Percentiles rank a stretch among this genome's conserved stretches.
Conservation (phyloP, 225 moss, liverwort and hornwort genomes). For the Physcomitrium patens region DNA sequence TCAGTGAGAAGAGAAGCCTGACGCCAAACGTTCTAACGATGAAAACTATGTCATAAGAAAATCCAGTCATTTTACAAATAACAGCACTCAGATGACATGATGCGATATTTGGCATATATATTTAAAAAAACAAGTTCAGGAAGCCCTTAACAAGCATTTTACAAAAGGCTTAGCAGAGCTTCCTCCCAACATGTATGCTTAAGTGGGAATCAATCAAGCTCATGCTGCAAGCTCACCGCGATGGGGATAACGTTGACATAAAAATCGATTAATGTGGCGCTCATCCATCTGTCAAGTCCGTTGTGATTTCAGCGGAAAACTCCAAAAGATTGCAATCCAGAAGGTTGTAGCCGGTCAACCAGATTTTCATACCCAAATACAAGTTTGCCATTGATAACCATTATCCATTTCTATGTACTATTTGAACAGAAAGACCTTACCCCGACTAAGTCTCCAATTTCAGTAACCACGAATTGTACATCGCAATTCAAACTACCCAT, state of each 20-base stretch:
- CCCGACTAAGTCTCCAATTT: not conserved
- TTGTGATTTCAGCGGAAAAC: not conserved
- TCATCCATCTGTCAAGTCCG: constrained; percentile 73
- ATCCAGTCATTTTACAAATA: not conserved
- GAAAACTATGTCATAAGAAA: not conserved
- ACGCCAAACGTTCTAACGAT: not conserved
- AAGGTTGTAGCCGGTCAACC: not conserved
- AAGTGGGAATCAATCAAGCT: not conserved
- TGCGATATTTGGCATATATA: too few species aligned
- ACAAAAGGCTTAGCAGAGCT: not conserved
- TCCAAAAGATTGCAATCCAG: not conserved
- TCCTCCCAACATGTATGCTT: not conserved
- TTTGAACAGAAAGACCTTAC: too few species aligned
- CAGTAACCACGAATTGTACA: not conserved
- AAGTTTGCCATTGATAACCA: not conserved
- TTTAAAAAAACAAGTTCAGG: not conserved
- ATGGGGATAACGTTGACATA: constrained; percentile 66
- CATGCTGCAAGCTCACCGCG: constrained; percentile 49
- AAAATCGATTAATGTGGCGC: constrained; percentile 81
- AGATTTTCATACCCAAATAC: not conserved
- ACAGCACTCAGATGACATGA: not conserved
- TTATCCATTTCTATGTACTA: not conserved
- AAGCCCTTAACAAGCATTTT: not conserved
- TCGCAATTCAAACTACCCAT: not conserved
- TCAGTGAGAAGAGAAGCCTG: not conserved